A percentile compares a stretch with the other conserved stretches of the same genome.
Evolutionary conservation across 768 basidiomycete species (phyloP).

Genomic region (Tephrocybe sp.): DNA sequence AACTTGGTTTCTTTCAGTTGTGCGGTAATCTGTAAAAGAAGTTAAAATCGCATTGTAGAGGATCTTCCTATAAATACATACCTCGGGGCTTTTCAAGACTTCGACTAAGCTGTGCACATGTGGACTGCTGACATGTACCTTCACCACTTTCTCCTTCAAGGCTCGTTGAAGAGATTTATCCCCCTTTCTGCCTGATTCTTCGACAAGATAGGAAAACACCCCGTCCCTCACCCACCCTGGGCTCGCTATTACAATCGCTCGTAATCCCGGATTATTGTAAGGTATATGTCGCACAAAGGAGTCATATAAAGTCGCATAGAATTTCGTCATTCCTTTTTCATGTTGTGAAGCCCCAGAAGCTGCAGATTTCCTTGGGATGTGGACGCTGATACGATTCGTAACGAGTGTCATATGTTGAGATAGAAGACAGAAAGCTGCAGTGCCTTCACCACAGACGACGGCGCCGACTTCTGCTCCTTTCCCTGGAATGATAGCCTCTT

Average conservation of each 20-base stretch:
- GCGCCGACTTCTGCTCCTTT: constrained; percentile 96
- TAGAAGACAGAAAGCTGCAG: constrained; percentile 89
- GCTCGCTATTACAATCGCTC: constrained; percentile 93
- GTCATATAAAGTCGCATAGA: constrained; percentile 82
- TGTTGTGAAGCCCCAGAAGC: constrained; percentile 78
- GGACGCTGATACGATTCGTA: constrained; percentile 82
- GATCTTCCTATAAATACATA: constrained; percentile 24
- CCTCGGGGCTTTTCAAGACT: constrained; percentile 93
- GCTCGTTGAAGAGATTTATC: constrained; percentile 83
- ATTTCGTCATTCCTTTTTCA: constrained; percentile 86
- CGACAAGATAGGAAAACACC: constrained; percentile 79
- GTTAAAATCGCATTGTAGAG: neutral
- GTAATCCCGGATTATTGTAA: constrained; percentile 64
- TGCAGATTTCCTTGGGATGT: constrained; percentile 90
- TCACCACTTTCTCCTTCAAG: constrained; percentile 79
- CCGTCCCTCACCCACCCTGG: constrained; percentile 95
- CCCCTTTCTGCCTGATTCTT: constrained; percentile 73
- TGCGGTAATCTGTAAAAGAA: constrained; percentile 50
- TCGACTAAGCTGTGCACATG: constrained; percentile 97
- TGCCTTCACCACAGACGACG: constrained; percentile 94
- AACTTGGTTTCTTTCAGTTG: constrained; percentile 95
- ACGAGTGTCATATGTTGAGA: constrained; percentile 98
- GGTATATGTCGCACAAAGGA: constrained; percentile 91
- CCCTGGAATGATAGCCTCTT: constrained; percentile 91
- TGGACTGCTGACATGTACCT: constrained; percentile 87